Conservation (phyloP, 805 yeast species). For the Metschnikowia baotianmanensis region DNA sequence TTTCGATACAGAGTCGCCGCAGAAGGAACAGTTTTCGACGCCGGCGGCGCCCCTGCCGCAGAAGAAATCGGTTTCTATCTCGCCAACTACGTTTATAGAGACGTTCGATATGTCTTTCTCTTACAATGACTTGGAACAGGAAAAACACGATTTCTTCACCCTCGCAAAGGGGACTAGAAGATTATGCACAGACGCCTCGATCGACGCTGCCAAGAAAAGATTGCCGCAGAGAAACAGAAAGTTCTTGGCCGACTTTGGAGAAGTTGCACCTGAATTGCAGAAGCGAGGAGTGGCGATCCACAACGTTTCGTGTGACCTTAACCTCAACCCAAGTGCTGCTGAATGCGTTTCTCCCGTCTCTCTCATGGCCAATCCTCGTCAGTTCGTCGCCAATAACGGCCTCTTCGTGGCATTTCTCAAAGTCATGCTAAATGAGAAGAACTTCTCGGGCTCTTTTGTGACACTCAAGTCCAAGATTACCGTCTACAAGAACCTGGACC, state of each 20-base stretch:
- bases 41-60: background rate
- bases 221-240: constrained; percentile 7
- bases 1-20: too few relatives aligned
- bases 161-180: background rate
- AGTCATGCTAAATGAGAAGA: constrained; percentile 5
- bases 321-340: constrained; percentile 7
- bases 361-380: constrained; percentile 15
- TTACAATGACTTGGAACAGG: constrained; percentile 9
- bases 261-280: constrained; percentile 4
- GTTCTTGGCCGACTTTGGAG: constrained; percentile 10
- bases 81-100: constrained; percentile 1
- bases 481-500: constrained; percentile 22
- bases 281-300: constrained; percentile 12
- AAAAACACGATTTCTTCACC: constrained; percentile 11
- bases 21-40: background rate
- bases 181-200: background rate
- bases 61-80: background rate
- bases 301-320: constrained; percentile 10
- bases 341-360: constrained; percentile 16
- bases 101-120: constrained; percentile 14
- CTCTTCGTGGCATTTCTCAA: constrained; percentile 14
- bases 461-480: constrained; percentile 30
- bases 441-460: constrained; percentile 5
- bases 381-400: constrained; percentile 16
- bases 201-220: background rate